Base-by-base conservation (phyloP, 495 filamentous ascomycete genomes). In the Articulospora tetracladia region DNA sequence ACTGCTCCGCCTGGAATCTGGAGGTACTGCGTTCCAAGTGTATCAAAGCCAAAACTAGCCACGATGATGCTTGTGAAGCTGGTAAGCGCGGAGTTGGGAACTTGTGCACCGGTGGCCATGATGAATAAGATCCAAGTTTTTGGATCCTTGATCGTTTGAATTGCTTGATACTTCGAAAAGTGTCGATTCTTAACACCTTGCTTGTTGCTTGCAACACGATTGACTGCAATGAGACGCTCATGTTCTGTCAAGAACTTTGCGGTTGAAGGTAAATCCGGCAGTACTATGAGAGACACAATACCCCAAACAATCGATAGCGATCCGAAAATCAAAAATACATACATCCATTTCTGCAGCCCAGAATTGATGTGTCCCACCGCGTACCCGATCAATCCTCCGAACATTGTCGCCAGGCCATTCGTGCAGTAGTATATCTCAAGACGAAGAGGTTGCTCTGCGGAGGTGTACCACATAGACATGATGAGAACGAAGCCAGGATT, bases 101-200 rank as follows among this genome's bases (percentile, higher is more conserved):
- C 60, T 26, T 66, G 59, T 8, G 59, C 59, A 1, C 59, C 64
- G 17, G 41, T 19, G 7, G 60, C 64, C 59, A 66, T 62, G 51
- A 66, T 25, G 41, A 66, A 84, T 59, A 87, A 81, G 53, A 86
- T 75, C 65, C 83, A 86, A 0, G 83, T 68, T 59, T 85, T 87
- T 19, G 79, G 76, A 59, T 88, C 85, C 58, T 84, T 85, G 11
- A 84, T 74, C 49, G 78, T 74, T 55, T 85, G 81, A 47, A 67
- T 66, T 23, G 73, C 73, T 60, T 79, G 76, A 46, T 76, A 70
- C 57, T 66, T 73, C 61, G 73, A 73, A 64, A 75, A 78, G 57
- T 78, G 73, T 50, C 83, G 81, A 57, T 86, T 87, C 72, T 87
- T 84, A n/a, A 87, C 74, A 46, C 85, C 85, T 0, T 84, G 87